Conservation (phyloP, 192 early-diverging fungal species). For the Thoreauomyces humboldtii region DNA sequence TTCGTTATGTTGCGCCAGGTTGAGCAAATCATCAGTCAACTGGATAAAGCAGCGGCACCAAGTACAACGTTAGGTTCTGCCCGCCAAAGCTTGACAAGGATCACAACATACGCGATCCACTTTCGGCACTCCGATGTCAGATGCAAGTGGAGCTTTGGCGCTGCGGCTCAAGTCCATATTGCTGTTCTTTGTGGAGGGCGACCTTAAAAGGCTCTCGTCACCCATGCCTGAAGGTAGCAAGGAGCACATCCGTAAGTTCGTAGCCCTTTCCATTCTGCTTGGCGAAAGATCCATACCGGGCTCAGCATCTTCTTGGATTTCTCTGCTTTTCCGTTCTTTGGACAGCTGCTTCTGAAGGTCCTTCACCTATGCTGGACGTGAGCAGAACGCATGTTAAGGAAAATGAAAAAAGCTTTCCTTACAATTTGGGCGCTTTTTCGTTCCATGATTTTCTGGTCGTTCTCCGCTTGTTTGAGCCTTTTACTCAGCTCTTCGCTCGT, state of each 20-base stretch:
- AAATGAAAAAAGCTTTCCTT: slow-evolving; percentile 9
- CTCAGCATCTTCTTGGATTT: slow-evolving; percentile 12
- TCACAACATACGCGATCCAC: slow-evolving; percentile 40
- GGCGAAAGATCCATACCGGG: too few species aligned
- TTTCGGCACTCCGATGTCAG: slow-evolving; percentile 30
- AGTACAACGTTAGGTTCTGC: too few species aligned
- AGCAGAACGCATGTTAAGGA: too few species aligned
- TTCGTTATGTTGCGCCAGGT: slow-evolving; percentile 53
- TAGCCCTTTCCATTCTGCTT: too few species aligned
- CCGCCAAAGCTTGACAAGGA: too few species aligned
- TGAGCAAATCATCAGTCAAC: slow-evolving; percentile 40
- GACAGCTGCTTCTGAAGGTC: slow-evolving; percentile 57
- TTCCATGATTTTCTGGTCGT: slow-evolving; percentile 43
- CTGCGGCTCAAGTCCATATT: slow-evolving; percentile 6
- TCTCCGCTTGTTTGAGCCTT: slow-evolving; percentile 40
- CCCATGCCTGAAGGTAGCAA: too few species aligned
- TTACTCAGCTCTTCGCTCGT: slow-evolving; percentile 34
- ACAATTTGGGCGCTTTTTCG: slow-evolving; percentile 46
- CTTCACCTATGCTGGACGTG: slow-evolving; percentile 39
- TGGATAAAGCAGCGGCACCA: too few species aligned
- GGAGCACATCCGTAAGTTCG: too few species aligned
- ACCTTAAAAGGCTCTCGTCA: too few species aligned
- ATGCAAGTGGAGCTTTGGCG: neutral
- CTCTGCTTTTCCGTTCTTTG: slow-evolving; percentile 42
- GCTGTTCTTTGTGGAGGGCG: slow-evolving; percentile 12